A percentile compares a stretch with the other conserved stretches of the same genome.
These are phyloP conservation scores for Biscutella laevigata DNA, from an alignment of 441 rosid genomes.

Conservation along the genomic window DNA sequence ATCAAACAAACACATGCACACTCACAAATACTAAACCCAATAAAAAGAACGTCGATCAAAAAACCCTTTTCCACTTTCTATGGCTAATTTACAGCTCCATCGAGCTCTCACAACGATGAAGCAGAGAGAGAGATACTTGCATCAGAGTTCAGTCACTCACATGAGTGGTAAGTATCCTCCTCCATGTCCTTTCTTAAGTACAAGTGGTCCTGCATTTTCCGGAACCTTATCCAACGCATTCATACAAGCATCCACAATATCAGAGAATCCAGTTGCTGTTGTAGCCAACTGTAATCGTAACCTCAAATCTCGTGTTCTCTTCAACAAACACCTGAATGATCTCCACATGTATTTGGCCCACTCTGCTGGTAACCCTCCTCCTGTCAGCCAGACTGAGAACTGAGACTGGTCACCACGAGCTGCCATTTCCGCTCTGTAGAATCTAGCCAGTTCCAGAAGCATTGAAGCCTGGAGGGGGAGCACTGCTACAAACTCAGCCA, in stretches of 20 bases:
- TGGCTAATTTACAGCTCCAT: slow-evolving; percentile 13
- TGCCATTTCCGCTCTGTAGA: slow-evolving; percentile 77
- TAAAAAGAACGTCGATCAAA: slow-evolving; percentile 8
- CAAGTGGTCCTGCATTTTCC: slow-evolving; percentile 68
- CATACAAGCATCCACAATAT: slow-evolving; percentile 51
- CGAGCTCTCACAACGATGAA: slow-evolving; percentile 14
- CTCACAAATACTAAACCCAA: slow-evolving; percentile 6
- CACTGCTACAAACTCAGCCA: slow-evolving; percentile 89
- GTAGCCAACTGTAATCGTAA: slow-evolving; percentile 71
- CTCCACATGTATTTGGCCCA: slow-evolving; percentile 92
- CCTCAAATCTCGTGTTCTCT: slow-evolving; percentile 76
- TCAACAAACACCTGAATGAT: slow-evolving; percentile 86
- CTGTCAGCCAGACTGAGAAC: slow-evolving; percentile 91
- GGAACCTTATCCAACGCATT: slow-evolving; percentile 73
- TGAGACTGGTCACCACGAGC: slow-evolving; percentile 96
- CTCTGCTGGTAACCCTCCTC: slow-evolving; percentile 89
- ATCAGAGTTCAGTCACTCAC: slow-evolving; percentile 35
- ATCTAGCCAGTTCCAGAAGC: slow-evolving; percentile 83
- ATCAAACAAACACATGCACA: background rate
- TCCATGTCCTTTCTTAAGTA: slow-evolving; percentile 85
- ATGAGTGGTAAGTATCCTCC: slow-evolving; percentile 93
- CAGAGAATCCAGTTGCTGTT: slow-evolving; percentile 72
- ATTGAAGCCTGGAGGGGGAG: slow-evolving; percentile 87
- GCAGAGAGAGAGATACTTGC: slow-evolving; percentile 9
- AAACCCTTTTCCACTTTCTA: background rate